Conservation (phyloP, 2,329 filamentous ascomycete genomes). For the Xylaria polymorpha region DNA sequence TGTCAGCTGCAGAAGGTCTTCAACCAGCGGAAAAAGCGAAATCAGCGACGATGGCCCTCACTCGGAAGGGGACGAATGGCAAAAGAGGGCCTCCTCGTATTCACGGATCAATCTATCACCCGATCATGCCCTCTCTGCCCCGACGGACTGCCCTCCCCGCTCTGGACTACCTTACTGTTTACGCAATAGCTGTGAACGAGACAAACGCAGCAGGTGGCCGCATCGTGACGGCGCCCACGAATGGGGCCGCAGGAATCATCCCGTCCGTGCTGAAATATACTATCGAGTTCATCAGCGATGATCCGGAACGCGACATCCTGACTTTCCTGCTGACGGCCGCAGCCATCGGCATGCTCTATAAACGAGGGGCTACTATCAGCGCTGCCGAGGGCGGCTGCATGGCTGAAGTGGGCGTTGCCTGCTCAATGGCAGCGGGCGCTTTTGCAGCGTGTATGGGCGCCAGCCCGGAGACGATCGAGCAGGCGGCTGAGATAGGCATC, state of each 20-base stretch:
- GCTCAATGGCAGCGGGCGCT: constrained; percentile 63
- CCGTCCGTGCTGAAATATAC: constrained; percentile 63
- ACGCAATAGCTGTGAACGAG: constrained; percentile 64
- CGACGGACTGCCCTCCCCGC: constrained; percentile 61
- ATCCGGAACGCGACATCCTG: constrained; percentile 60
- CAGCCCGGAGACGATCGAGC: constrained; percentile 62
- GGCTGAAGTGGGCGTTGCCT: constrained; percentile 65
- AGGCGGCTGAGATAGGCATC: constrained; percentile 64
- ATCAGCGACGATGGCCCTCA: constrained; percentile 33
- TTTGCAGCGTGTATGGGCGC: constrained; percentile 65
- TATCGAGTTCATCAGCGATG: constrained; percentile 62
- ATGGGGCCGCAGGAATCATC: constrained; percentile 64
- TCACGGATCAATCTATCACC: constrained; percentile 59
- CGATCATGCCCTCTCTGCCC: constrained; percentile 58
- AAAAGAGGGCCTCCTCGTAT: constrained; percentile 55
- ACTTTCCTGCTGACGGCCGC: constrained; percentile 62
- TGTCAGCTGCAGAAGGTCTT: constrained; percentile 13
- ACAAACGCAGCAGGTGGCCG: constrained; percentile 64
- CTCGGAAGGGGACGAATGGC: constrained; percentile 36
- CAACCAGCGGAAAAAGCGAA: constrained; percentile 22
- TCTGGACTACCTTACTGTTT: constrained; percentile 63
- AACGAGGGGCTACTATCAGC: constrained; percentile 63
- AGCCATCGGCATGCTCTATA: constrained; percentile 65
- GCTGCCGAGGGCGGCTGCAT: constrained; percentile 64
- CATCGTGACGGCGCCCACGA: constrained; percentile 64